Conservation (phyloP, 2,329 filamentous ascomycete genomes). For the Xylaria sp. region DNA sequence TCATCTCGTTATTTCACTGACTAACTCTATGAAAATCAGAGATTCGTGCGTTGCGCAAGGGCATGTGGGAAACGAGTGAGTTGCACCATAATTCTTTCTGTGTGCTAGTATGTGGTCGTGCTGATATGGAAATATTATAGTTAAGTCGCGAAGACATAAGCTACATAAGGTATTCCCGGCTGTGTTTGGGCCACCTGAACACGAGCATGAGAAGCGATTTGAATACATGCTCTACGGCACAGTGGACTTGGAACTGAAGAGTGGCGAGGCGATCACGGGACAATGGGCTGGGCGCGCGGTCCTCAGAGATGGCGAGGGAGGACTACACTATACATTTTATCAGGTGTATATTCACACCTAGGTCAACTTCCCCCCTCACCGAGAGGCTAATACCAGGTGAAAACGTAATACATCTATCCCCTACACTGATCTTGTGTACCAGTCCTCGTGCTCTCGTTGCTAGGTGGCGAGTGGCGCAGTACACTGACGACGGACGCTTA, state of each 20-base stretch:
- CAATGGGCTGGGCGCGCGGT: slow-evolving; percentile 50
- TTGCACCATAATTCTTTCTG: background rate
- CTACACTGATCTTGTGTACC: background rate
- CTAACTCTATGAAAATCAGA: slow-evolving; percentile 46
- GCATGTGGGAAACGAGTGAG: slow-evolving; percentile 49
- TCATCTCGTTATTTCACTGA: background rate
- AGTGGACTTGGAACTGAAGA: slow-evolving; percentile 42
- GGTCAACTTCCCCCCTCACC: slow-evolving; percentile 7
- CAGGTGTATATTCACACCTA: slow-evolving; percentile 50
- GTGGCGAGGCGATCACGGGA: slow-evolving; percentile 37
- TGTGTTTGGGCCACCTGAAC: slow-evolving; percentile 42
- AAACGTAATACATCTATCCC: slow-evolving; percentile 7
- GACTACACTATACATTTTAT: slow-evolving; percentile 49
- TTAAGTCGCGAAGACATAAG: slow-evolving; percentile 55
- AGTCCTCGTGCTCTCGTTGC: slow-evolving; percentile 1
- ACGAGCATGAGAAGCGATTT: slow-evolving; percentile 28
- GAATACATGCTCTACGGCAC: slow-evolving; percentile 53
- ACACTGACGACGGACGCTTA: background rate
- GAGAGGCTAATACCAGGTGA: background rate
- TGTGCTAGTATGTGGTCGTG: background rate
- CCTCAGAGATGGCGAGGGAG: slow-evolving; percentile 40
- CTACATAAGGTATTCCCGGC: slow-evolving; percentile 57
- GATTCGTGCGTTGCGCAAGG: slow-evolving; percentile 54
- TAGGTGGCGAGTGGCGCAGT: slow-evolving; percentile 6
- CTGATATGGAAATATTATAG: slow-evolving; percentile 42